A percentile compares a stretch with the other conserved stretches of the same genome.
These are phyloP conservation scores for Russula sp. DNA, from an alignment of 768 basidiomycete species.

Conservation along the genomic window DNA sequence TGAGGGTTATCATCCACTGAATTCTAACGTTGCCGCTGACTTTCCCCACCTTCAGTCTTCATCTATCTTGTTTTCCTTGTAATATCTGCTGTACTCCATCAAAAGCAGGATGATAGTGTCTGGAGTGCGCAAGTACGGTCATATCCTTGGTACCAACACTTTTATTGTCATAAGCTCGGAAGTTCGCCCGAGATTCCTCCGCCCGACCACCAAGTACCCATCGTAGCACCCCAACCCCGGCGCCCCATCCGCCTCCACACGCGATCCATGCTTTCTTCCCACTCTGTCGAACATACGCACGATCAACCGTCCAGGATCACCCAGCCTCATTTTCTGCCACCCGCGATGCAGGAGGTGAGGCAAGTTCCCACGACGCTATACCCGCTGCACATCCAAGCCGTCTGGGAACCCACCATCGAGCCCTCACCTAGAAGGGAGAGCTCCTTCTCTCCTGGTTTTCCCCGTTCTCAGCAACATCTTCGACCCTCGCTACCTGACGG, in stretches of 20 bases:
- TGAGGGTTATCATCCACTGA: background rate
- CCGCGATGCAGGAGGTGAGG: background rate
- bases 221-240: constrained; percentile 19
- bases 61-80: constrained; percentile 15
- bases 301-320: background rate
- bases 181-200: background rate
- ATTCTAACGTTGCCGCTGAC: background rate
- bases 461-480: background rate
- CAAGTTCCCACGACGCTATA: constrained; percentile 8
- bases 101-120: constrained; percentile 5
- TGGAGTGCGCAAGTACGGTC: constrained; percentile 18
- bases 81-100: constrained; percentile 14
- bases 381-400: constrained; percentile 14
- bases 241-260: constrained; percentile 17
- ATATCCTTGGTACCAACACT: constrained; percentile 18
- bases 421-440: background rate
- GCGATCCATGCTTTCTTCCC: constrained; percentile 1
- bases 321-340: background rate
- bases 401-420: background rate
- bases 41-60: constrained; percentile 10
- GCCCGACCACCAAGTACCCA: background rate
- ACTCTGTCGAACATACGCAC: constrained; percentile 2
- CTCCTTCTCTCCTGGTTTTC: background rate
- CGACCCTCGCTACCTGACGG: background rate
- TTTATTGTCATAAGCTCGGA: constrained; percentile 7